Evolutionary conservation across 1,284 basidiomycete genomes (phyloP), one percentile per base, ranked within the genome.

Genomic region (Boletus hoseneyae): DNA sequence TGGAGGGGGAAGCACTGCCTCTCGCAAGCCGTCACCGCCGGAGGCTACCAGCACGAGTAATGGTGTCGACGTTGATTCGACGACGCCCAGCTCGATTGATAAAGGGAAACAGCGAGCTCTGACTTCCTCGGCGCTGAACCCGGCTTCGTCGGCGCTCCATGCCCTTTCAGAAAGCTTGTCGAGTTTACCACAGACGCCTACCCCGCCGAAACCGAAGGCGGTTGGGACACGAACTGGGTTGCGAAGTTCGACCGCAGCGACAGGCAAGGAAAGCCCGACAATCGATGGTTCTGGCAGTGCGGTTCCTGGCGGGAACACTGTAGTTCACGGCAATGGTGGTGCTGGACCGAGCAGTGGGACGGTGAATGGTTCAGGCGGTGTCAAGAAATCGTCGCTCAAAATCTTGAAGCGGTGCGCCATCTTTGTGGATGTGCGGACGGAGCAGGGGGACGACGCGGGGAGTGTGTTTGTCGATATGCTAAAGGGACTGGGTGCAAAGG

Each of bases 381-480:
- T 45, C 51, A 52, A 59, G 57, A 57, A 53, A 51, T 48, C 58
- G 16, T 52, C 54, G 47, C 69, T 76, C 51, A 72, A 73, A 45
- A 73, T 86, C 25, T 69, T 96, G 56, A 83, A 85, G 50, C 82
- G 84, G 11, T 95, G 93, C 45, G 79, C 82, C 2, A 86, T 94
- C 6, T 96, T 90, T 60, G 92, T 97, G 39, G 94, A 97, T 64
- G 91, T 97, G 18, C 74, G 83, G 57, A 93, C 89, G 3, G 86
- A 87, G 32, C 87, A 92, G 54, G 92, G 93, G 1, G 88, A 92
- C 45, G 89, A 95, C 61, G 88, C 89, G 0, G 84, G 88, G 0
- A 77, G 77, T n/a, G 69, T 93, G 52, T 96, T 95, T 64, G 78
- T 84, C 4, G 89, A 94, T 47, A 93, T 96, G 84, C 67, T 97